phyloP scores from a whole-genome alignment of 1,139 yeast genomes.

The Nakaseomyces bracarensis region DNA sequence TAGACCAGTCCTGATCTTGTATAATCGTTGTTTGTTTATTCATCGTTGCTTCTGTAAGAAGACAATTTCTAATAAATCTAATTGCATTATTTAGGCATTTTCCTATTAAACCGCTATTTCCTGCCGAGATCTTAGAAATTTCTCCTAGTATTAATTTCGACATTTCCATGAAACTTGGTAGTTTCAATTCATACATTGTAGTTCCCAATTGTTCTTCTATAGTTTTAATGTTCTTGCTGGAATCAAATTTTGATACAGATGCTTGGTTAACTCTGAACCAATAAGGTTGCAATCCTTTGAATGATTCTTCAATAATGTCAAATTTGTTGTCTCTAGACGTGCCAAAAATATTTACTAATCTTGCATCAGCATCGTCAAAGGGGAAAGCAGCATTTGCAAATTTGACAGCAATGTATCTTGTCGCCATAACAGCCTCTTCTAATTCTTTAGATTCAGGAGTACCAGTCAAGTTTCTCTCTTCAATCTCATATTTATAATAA shows the following conservation, averaged over 20 bases:
- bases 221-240: conserved; percentile 33
- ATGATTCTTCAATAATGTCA: conserved; percentile 73
- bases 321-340: conserved; percentile 49
- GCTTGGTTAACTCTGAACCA: conserved; percentile 39
- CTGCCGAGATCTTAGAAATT: background rate
- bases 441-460: conserved; percentile 18
- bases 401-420: conserved; percentile 58
- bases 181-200: conserved; percentile 32
- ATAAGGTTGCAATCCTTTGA: conserved; percentile 77
- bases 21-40: conserved; percentile 49
- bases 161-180: conserved; percentile 38
- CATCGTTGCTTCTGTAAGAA: conserved; percentile 56
- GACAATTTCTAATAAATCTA: conserved; percentile 43
- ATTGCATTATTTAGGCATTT: conserved; percentile 38
- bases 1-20: conserved; percentile 68
- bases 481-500: conserved; percentile 6
- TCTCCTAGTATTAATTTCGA: background rate
- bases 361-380: conserved; percentile 60
- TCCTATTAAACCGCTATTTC: conserved; percentile 25
- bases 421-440: conserved; percentile 33
- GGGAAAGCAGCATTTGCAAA: conserved; percentile 58
- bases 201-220: conserved; percentile 37
- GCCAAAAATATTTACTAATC: conserved; percentile 63
- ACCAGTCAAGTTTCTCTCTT: conserved; percentile 12
- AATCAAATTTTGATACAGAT: conserved; percentile 31